phyloP scores from a whole-genome alignment of 257 asterid species.

The Penstemon newberryi region DNA sequence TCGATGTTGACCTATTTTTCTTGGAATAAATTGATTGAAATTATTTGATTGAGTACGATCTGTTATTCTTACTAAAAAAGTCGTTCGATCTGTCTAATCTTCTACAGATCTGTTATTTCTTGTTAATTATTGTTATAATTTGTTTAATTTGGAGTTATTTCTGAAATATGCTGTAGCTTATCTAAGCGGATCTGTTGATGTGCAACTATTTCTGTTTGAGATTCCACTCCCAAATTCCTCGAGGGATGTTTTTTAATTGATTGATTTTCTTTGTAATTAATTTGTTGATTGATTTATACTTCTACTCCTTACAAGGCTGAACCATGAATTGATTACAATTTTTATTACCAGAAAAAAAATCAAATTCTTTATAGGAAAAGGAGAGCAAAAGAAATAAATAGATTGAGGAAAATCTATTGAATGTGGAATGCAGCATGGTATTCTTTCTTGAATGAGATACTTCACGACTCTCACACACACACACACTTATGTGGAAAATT shows the following conservation, averaged over 20 bases:
- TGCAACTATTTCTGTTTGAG: neutral
- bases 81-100: constrained; percentile 5
- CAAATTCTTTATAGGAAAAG: no score
- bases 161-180: neutral
- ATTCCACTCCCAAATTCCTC: no score
- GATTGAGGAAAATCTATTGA: neutral
- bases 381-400: no score
- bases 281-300: neutral
- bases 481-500: neutral
- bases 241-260: no score
- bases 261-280: neutral
- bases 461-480: neutral
- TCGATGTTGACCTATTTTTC: neutral
- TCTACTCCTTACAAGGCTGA: neutral
- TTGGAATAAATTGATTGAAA: neutral
- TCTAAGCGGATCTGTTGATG: neutral
- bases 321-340: neutral
- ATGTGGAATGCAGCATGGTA: neutral
- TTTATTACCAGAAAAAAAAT: neutral
- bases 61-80: neutral
- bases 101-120: neutral
- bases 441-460: neutral
- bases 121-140: no score
- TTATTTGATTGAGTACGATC: neutral
- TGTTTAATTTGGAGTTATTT: no score